A percentile compares a stretch with the other conserved stretches of the same genome.
Evolutionary conservation across 179 eudicot genomes (phyloP).

Genomic region (Drosera spatulata): DNA sequence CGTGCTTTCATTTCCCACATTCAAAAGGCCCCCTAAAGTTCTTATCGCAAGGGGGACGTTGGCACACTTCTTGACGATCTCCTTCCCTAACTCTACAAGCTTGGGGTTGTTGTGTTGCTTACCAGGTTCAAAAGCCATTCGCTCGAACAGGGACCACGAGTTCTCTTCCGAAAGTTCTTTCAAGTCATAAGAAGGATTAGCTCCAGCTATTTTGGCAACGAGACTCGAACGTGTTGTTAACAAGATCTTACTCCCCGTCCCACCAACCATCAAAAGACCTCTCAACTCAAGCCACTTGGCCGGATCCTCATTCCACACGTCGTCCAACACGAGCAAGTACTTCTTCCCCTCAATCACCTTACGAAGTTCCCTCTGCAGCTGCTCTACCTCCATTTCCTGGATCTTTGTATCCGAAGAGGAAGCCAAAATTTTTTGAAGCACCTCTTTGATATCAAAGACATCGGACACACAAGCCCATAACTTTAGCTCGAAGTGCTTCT

Average conservation of each 20-base stretch:
- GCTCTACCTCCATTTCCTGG: background rate
- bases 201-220: background rate
- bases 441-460: background rate
- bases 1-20: slow-evolving; percentile 3
- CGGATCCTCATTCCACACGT: slow-evolving; percentile 2
- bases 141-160: slow-evolving; percentile 18
- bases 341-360: background rate
- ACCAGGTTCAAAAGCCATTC: slow-evolving; percentile 7
- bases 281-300: background rate
- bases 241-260: background rate
- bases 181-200: background rate
- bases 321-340: slow-evolving; percentile 6
- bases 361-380: background rate
- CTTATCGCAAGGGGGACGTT: slow-evolving; percentile 19
- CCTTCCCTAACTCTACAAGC: slow-evolving; percentile 7
- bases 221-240: background rate
- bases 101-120: slow-evolving; percentile 5
- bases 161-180: slow-evolving; percentile 15
- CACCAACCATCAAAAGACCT: background rate
- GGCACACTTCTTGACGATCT: slow-evolving; percentile 15
- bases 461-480: slow-evolving; percentile 5
- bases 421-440: background rate
- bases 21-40: slow-evolving; percentile 5
- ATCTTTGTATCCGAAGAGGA: background rate
- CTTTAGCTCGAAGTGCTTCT: background rate